Base-by-base conservation (phyloP, 2,329 filamentous ascomycete genomes). In the Sporothrix protearum region DNA sequence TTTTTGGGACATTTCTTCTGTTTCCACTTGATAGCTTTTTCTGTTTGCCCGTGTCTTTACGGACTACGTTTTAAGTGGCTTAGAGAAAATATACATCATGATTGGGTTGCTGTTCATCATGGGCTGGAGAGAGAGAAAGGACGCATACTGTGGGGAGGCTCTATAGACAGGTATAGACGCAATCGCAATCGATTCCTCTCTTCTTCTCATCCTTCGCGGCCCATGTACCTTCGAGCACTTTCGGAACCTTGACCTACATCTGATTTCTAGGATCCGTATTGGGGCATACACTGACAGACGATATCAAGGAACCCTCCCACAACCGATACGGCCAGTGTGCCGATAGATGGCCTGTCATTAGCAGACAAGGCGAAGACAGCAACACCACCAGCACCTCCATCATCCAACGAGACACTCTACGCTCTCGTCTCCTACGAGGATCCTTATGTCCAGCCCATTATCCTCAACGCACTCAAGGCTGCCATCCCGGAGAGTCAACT, bases 391-490 rank as follows among this genome's bases (percentile, higher is more conserved):
- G 7, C 22, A 51, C 5, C 47, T 10, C 4, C 14, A 2, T 4
- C 70, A 25, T 55, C 47, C 1, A 76, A 77, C 42, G 67, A 81
- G 71, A 80, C 82, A 53, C 80, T 93, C 75, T 89, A 92, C 81
- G 92, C 92, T 68, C 80, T 95, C 68, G 84, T 97, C 76, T 86
- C 93, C 78, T 97, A 97, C 80, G 92, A 94, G 77, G 94, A 97
- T 78, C 79, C 85, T 59, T 99, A 98, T 78, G 93, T 98, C 9
- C 93, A 97, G 77, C 93, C 93, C 1, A 86, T 98, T 51, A 90
- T 98, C 73, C 80, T 94, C 63, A 83, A 87, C 25, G 92, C 94
- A n/a, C 82, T 98, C 28, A 78, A 87, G 67, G 83, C 86, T 3
- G 82, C 87, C 30, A 83, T 96, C 7, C 87, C 90, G 0, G 74